Evolutionary conservation across 1,284 basidiomycete species (phyloP).

Genomic region (Anthracocystis panici-leucophaei): DNA sequence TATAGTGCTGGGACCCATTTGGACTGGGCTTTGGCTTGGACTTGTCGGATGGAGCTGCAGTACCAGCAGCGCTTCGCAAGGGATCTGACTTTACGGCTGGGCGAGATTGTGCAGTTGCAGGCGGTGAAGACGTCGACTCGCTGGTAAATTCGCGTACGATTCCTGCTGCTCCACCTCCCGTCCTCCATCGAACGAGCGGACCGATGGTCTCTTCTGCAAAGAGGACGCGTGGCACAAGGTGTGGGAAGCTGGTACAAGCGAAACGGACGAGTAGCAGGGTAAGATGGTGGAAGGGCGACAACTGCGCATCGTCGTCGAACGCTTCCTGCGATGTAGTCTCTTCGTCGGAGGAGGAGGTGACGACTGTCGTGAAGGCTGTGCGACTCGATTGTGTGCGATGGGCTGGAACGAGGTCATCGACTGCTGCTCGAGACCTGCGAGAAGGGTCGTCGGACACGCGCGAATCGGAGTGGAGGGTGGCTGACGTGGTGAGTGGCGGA

Average conservation of each 20-base stretch:
- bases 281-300: conserved; percentile 65
- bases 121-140: conserved; percentile 3
- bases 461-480: conserved; percentile 2
- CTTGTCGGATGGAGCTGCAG: conserved; percentile 5
- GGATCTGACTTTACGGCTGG: conserved; percentile 3
- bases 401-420: not conserved
- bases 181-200: conserved; percentile 66
- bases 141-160: conserved; percentile 55
- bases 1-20: conserved; percentile 5
- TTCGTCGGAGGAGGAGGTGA: conserved; percentile 21
- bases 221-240: conserved; percentile 63
- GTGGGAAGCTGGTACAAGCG: conserved; percentile 64
- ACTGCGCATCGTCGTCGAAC: conserved; percentile 29
- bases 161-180: conserved; percentile 59
- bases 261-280: conserved; percentile 61
- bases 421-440: not conserved
- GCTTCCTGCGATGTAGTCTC: conserved; percentile 20
- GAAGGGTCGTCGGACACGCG: not conserved
- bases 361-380: conserved; percentile 13
- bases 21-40: conserved; percentile 2
- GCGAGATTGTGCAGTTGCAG: not conserved
- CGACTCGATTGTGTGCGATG: not conserved
- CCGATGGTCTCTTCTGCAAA: conserved; percentile 67
- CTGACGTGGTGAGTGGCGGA: conserved; percentile 6
- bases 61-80: conserved; percentile 2